These are phyloP conservation scores for Cinnamomum micranthum DNA, from an alignment of 164 flowering plant genomes.

Conservation along the genomic window DNA sequence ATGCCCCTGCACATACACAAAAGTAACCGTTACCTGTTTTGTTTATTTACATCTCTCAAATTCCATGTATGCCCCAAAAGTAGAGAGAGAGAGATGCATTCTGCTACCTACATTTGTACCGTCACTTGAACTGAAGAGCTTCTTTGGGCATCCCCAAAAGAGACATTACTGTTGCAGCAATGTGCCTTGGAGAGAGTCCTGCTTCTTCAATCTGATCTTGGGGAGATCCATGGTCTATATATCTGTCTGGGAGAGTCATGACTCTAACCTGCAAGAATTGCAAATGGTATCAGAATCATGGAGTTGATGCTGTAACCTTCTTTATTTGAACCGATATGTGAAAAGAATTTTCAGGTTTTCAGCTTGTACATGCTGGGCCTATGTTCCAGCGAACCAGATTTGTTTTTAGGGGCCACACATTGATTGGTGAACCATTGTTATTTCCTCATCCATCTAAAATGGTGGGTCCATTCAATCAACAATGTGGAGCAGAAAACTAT, in stretches of 20 bases:
- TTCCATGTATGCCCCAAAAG: background rate
- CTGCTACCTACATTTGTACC: background rate
- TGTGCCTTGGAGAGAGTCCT: slow-evolving; percentile 75
- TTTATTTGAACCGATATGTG: too few species aligned
- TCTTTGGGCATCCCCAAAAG: slow-evolving; percentile 71
- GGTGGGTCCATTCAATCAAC: too few species aligned
- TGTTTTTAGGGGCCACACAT: too few species aligned
- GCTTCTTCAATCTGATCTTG: slow-evolving; percentile 77
- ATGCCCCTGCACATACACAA: too few species aligned
- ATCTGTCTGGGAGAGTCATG: slow-evolving; percentile 55
- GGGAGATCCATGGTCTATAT: slow-evolving; percentile 90
- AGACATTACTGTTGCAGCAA: slow-evolving; percentile 65
- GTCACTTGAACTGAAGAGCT: slow-evolving; percentile 47
- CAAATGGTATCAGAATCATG: slow-evolving; percentile 6
- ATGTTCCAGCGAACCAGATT: background rate
- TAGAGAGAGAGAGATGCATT: background rate
- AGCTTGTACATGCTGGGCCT: background rate
- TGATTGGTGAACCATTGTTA: too few species aligned
- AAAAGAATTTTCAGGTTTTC: too few species aligned
- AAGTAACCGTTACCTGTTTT: too few species aligned
- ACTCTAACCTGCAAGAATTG: slow-evolving; percentile 22
- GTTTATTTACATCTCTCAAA: too few species aligned
- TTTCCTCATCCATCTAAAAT: too few species aligned
- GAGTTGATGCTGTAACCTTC: background rate
- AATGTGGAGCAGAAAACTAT: too few species aligned